phyloP scores from a whole-genome alignment of 2,329 filamentous ascomycete species.

The Xylariaceae sp. region DNA sequence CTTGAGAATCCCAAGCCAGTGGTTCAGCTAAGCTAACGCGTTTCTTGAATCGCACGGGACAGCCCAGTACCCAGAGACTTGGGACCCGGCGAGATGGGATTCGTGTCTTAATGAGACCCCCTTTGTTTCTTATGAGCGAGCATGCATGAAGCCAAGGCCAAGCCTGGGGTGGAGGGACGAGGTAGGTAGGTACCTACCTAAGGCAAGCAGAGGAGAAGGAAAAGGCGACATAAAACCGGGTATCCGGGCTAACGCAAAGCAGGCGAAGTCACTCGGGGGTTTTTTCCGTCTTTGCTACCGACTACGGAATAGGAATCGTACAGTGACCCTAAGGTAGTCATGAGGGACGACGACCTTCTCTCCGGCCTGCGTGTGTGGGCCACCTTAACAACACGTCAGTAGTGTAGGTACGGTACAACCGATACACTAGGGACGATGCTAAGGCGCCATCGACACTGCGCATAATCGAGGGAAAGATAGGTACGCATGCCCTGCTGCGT shows the following conservation, averaged over 20 bases:
- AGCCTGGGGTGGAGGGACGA: background rate
- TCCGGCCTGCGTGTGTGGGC: slow-evolving; percentile 19
- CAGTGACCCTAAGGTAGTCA: slow-evolving; percentile 5
- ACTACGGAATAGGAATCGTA: slow-evolving; percentile 9
- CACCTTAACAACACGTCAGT: slow-evolving; percentile 21
- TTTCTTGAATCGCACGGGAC: slow-evolving; percentile 19
- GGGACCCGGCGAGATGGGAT: slow-evolving; percentile 17
- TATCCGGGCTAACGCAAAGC: slow-evolving; percentile 22
- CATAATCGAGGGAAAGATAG: too few species aligned
- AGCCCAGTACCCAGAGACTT: slow-evolving; percentile 22
- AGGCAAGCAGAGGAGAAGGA: slow-evolving; percentile 14
- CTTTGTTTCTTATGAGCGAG: slow-evolving; percentile 9
- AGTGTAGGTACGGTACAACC: slow-evolving; percentile 1
- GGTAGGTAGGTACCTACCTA: background rate
- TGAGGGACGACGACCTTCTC: slow-evolving; percentile 9
- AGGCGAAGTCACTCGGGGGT: slow-evolving; percentile 18
- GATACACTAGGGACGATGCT: background rate
- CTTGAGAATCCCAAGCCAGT: slow-evolving; percentile 25
- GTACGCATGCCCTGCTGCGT: too few species aligned
- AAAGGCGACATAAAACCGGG: slow-evolving; percentile 17
- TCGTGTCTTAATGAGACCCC: slow-evolving; percentile 17
- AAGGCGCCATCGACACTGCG: background rate
- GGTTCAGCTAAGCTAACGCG: slow-evolving; percentile 23
- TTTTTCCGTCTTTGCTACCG: slow-evolving; percentile 21
- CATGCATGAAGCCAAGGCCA: slow-evolving; percentile 6